A percentile compares a stretch with the other conserved stretches of the same genome.
Evolutionary conservation across 2,329 filamentous ascomycete genomes (phyloP).

Genomic region (Ceratocystis ficicola): DNA sequence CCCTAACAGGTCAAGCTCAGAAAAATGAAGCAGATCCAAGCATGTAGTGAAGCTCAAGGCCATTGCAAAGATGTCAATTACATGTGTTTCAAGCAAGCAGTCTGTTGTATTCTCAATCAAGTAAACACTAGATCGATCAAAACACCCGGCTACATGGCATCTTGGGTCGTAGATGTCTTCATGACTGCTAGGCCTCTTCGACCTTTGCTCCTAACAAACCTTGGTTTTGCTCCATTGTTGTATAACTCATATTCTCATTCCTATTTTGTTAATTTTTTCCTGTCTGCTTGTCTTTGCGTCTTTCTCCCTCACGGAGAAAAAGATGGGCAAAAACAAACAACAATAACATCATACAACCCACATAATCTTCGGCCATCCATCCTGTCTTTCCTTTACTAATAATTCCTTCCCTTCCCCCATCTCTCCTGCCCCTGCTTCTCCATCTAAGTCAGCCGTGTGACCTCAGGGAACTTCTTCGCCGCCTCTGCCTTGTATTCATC

Average conservation of each 20-base stretch:
- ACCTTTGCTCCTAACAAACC: background rate
- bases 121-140: too few species aligned
- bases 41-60: too few species aligned
- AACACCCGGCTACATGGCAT: too few species aligned
- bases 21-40: too few species aligned
- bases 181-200: background rate
- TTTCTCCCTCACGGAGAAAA: background rate
- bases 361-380: background rate
- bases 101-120: too few species aligned
- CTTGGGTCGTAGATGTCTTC: too few species aligned
- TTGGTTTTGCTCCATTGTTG: slow-evolving; percentile 3
- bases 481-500: slow-evolving; percentile 40
- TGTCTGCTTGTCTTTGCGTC: slow-evolving; percentile 9
- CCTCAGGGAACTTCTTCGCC: slow-evolving; percentile 39
- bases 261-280: slow-evolving; percentile 4
- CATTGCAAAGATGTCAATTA: too few species aligned
- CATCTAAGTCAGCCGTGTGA: slow-evolving; percentile 34
- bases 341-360: background rate
- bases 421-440: background rate
- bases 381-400: background rate
- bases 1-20: too few species aligned
- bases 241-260: background rate
- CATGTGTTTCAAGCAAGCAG: too few species aligned
- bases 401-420: background rate
- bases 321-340: background rate